Evolutionary conservation across 257 asterid species (phyloP), one percentile per base, ranked within the genome.

Genomic region (Vinca minor): DNA sequence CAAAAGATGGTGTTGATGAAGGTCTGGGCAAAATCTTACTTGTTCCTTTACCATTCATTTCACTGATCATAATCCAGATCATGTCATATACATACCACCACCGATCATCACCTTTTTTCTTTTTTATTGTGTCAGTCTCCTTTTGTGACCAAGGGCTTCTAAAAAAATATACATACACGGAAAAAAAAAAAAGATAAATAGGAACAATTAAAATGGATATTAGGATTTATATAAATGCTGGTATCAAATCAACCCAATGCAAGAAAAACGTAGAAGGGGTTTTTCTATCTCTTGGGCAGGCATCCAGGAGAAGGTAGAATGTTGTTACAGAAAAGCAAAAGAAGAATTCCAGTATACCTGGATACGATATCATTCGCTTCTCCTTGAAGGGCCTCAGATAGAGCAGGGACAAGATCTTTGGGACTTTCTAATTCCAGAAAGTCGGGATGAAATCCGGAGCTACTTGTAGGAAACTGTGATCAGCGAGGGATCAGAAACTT

Each of bases 41-140:
- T n/a, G n/a, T n/a, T 28, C 93, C 92, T 80, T 83, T 93, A 62
- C 89, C 95, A 80, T 75, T 82, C 89, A 93, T 82, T 76, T 80
- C 85, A 65, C 85, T 52, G 55, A 89, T 72, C 64, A 89, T 69
- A 72, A 72, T 72, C 97, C 96, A 89, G 35, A 87, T 68, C 47
- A 74, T 82, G 82, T 93, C 98, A 73, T 81, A 93, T 44, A 87
- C 66, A 78, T 75, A 83, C 98, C 97, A 93, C 97, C 93, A 87
- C 63, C 72, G 88, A 67, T 82, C 91, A 72, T 81, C 81, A 72
- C 67, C 62, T 76, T 73, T 82, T 59, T 69, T 77, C 75, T 68
- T 84, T 68, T 77, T 84, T 63, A 56, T 67, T 41, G 60, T 42
- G 72, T 70, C 76, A 53, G 67, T 74, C 72, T 73, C 84, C 72